Base-by-base conservation (phyloP, 2,329 filamentous ascomycete genomes). In the Colletotrichum sp. region DNA sequence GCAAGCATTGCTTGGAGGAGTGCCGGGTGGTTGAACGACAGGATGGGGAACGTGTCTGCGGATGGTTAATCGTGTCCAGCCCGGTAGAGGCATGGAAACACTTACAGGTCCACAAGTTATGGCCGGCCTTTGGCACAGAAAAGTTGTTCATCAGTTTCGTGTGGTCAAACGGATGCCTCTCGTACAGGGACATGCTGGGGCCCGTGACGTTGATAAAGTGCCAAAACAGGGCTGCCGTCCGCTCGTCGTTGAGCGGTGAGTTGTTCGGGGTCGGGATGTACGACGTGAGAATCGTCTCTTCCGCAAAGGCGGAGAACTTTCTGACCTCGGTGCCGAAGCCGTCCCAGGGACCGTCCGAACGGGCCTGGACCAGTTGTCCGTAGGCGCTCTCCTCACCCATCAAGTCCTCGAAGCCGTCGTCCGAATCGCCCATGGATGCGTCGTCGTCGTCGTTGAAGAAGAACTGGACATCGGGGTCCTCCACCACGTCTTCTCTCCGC, bases 201-300 rank as follows among this genome's bases (percentile, higher is more conserved):
- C 94, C 96, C 3, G 96, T 98, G 8, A 97, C 94, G 79, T 95
- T 94, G 63, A 99, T 92, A 83, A 98, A 99, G 84, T 99, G 96
- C 83, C 94, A 94, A 83, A 99, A 99, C 8, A 98, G 93, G 34
- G 93, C 91, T 16, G 95, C 93, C 13, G 95, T 96, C 78, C 94
- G 93, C 4, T 92, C 90, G 78, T 98, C 95, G 79, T 93, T 94
- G 32, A 98, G 86, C 36, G 97, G 96, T 52, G 93, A 93, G 36
- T 91, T 91, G 26, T 89, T 85, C 6, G 92, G 89, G 1, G 92
- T 91, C 7, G 94, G 93, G 55, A 89, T 88, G 79, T 96, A 96
- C 4, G 90, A 92, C 16, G 92, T 89, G 61, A 96, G 87, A 36
- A 89, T 86, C 71, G 89, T 85, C 43, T 87, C 87, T 18, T 87